Conservation (phyloP, 148 eudicot genomes). For the Chenopodium album region DNA sequence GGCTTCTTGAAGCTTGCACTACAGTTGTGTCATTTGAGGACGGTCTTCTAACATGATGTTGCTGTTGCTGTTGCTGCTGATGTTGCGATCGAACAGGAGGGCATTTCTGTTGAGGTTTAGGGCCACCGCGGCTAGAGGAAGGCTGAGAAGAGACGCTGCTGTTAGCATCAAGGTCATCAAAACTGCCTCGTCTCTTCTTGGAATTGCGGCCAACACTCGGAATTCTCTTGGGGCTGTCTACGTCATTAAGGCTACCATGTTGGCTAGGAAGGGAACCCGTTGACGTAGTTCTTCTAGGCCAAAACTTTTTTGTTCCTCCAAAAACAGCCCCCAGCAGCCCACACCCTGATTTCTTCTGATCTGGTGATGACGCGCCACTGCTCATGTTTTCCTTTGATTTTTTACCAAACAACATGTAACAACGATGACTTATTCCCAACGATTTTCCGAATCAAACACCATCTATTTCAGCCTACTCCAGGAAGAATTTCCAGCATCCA, state of each 20-base stretch:
- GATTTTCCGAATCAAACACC: background rate
- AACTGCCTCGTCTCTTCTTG: conserved; percentile 40
- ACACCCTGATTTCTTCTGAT: conserved; percentile 56
- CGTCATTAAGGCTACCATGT: conserved; percentile 13
- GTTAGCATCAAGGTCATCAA: conserved; percentile 35
- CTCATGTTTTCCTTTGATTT: conserved; percentile 33
- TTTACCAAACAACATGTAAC: background rate
- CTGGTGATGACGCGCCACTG: conserved; percentile 32
- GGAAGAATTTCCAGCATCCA: conserved; percentile 10
- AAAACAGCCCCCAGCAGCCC: conserved; percentile 63
- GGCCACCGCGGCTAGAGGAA: conserved; percentile 6
- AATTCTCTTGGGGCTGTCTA: conserved; percentile 27
- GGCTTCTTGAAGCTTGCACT: conserved; percentile 21
- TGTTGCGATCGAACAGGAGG: conserved; percentile 27
- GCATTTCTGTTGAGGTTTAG: conserved; percentile 23
- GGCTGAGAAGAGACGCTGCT: conserved; percentile 18
- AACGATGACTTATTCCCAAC: conserved; percentile 1
- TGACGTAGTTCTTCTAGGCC: conserved; percentile 60
- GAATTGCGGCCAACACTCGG: conserved; percentile 32
- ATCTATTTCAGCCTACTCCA: background rate
- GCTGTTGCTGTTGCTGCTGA: background rate
- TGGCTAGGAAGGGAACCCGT: conserved; percentile 38
- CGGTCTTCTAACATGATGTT: conserved; percentile 12
- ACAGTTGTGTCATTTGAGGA: conserved; percentile 10
- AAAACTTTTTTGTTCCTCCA: conserved; percentile 49